Percentiles rank a stretch among this genome's conserved stretches.
phyloP scores from a whole-genome alignment of 192 early-diverging fungal genomes.

The Chytriomyces confervae region DNA sequence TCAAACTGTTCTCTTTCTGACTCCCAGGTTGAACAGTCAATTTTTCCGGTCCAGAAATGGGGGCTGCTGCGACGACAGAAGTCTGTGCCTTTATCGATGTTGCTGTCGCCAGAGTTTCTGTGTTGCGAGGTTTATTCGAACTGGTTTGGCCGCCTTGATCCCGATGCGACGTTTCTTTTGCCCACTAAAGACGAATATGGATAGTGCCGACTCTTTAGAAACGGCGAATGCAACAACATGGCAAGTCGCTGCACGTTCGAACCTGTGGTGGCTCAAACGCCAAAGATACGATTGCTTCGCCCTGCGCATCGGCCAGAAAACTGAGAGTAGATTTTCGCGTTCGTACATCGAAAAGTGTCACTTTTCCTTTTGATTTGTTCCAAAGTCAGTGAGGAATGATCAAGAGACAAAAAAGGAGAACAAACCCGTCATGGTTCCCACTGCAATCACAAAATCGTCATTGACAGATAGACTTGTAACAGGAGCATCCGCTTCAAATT shows the following conservation, averaged over 20 bases:
- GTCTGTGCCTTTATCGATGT: not conserved
- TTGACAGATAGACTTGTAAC: constrained; percentile 41
- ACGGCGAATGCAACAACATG: constrained; percentile 1
- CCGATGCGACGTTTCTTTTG: constrained; percentile 33
- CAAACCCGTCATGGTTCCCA: constrained; percentile 37
- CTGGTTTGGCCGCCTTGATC: constrained; percentile 15
- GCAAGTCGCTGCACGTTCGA: not conserved
- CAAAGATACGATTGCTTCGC: constrained; percentile 22
- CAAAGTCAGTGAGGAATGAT: not conserved
- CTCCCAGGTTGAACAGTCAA: not conserved
- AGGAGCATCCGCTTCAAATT: constrained; percentile 39
- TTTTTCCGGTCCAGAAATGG: not conserved
- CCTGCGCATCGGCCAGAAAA: not conserved
- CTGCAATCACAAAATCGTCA: constrained; percentile 48
- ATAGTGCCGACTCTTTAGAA: not conserved
- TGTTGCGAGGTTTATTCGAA: not conserved
- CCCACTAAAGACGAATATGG: constrained; percentile 15
- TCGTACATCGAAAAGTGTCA: constrained; percentile 45
- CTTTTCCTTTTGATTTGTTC: constrained; percentile 18
- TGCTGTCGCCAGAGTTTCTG: not conserved
- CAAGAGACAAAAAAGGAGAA: not conserved
- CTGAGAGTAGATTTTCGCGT: constrained; percentile 15
- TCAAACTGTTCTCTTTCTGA: not conserved
- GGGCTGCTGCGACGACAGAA: not conserved
- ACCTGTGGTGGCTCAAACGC: constrained; percentile 49